Base-by-base conservation (phyloP, 441 rosid species). In the Gossypium laxum region DNA sequence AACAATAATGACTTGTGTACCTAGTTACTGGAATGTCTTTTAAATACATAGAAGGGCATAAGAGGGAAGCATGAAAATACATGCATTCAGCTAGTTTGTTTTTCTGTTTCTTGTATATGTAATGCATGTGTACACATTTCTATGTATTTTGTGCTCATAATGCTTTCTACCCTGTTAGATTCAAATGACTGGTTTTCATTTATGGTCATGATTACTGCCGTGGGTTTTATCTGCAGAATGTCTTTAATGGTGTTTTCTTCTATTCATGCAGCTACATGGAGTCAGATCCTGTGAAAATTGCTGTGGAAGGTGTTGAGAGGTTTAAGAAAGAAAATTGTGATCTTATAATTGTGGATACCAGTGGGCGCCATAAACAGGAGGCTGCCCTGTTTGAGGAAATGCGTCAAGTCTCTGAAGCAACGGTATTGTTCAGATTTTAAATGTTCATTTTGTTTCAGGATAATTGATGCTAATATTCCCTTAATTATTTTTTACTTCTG, bases 391-490 rank as follows among this genome's bases (percentile, higher is more conserved):
- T 92, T 79, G 98, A 94, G 84, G 99, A 94, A 85, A 92, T 94
- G 94, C 96, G 97, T 47, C 96, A 90, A 94, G 97, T 94, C 73
- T 82, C 97, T 74, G 98, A 90, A 87, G 96, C 97, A 77, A 88
- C 92, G 86, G 98, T 92, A 86, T 41, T 48, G 1, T 78, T n/a
- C 21, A 1, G 5, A 17, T 52, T 8, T 69, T 17, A 2, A 12
- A 24, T 66, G 8, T 54, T 7, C 72, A 32, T 50, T 75, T 54
- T n/a, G 12, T 73, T 21, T 57, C 56, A 62, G 38, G 41, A 34
- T 60, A 17, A 68, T 67, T 67, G 70, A 47, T 62, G 47, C 28
- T 45, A 21, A 24, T 32, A 22, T 38, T 47, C 58, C 34, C 68
- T 2, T 54, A 75, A 24, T 34, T 34, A 74, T 52, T 54, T 61